Evolutionary conservation across 164 flowering plant genomes (phyloP), one percentile per base, ranked within the genome.

Genomic region (Nymphaea thermarum): DNA sequence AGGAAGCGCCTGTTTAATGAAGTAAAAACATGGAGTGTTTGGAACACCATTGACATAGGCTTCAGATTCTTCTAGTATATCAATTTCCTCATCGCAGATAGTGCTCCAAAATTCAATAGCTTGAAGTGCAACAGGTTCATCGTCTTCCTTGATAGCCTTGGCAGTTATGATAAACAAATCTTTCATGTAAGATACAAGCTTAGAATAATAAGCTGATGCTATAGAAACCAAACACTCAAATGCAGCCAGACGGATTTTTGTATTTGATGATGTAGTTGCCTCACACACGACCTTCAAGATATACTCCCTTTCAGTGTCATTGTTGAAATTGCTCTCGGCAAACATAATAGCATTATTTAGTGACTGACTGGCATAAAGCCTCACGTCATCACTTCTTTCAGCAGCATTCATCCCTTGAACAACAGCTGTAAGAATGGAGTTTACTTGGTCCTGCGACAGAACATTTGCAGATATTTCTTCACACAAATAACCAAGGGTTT

Each of bases 231-330:
- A 73, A 65, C 91, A 86, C 80, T 86, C 91, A 79, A 77, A 83
- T 41, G 88, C 91, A 51, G 88, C 86, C 61, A 78, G 91, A 7
- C 91, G 77, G 60, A 83, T 83, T 72, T 81, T 86, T 65, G 82
- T 72, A 45, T 86, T 87, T 12, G 87, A 76, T 6, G 83, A 85
- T 43, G 71, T 51, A 3, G 91, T 83, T 43, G 87, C 82, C 79
- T 86, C 91, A 72, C 88, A 86, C 8, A 86, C 85, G 66, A 86
- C 87, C 73, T 83, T 86, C 88, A 87, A 85, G n/a, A 87, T 85
- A 73, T 85, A 87, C 77, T 87, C 89, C 43, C 91, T 82, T 76
- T 87, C 91, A 83, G 81, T 81, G 76, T 85, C 87, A 74, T 85
- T 87, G 41, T 74, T 74, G 65, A 87, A 87, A 66, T 87, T 87